A percentile compares a stretch with the other conserved stretches of the same genome.
Evolutionary conservation across 2,329 filamentous ascomycete genomes (phyloP).

Genomic region (Fusarium haematococcum): DNA sequence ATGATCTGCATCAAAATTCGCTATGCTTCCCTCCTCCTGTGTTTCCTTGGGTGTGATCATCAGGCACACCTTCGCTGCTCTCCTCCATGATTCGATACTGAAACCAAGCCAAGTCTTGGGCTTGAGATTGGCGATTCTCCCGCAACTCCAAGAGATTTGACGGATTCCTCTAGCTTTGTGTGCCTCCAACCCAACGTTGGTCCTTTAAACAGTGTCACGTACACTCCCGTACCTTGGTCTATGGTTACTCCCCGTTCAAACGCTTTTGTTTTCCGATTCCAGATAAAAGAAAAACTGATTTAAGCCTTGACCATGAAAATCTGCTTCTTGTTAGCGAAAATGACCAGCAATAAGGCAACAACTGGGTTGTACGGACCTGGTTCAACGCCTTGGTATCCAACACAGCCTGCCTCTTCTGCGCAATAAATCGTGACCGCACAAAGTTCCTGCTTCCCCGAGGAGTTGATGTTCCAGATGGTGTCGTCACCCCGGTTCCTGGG

Average conservation of each 20-base stretch:
- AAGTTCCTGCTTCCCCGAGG: conserved; percentile 73
- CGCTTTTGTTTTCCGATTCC: conserved; percentile 8
- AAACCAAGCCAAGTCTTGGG: not conserved
- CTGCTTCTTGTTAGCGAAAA: conserved; percentile 50
- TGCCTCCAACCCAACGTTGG: not conserved
- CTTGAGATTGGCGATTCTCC: not conserved
- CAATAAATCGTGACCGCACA: conserved; percentile 84
- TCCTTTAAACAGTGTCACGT: not conserved
- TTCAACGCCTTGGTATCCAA: conserved; percentile 86
- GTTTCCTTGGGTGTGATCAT: conserved; percentile 7
- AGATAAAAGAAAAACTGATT: not conserved
- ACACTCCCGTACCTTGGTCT: conserved; percentile 6
- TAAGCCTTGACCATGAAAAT: conserved; percentile 76
- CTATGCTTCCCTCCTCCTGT: not conserved
- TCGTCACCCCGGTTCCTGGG: conserved; percentile 53
- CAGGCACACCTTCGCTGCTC: conserved; percentile 7
- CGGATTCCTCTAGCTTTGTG: conserved; percentile 1
- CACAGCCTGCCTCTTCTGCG: conserved; percentile 86
- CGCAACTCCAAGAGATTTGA: not conserved
- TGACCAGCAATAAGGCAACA: conserved; percentile 36
- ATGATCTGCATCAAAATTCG: conserved; percentile 2
- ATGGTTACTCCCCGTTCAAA: not conserved
- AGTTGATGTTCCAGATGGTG: conserved; percentile 58
- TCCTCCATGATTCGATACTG: not conserved
- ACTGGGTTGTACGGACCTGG: conserved; percentile 73